Evolutionary conservation across 257 asterid species (phyloP).

Genomic region (Ophiorrhiza pumila): DNA sequence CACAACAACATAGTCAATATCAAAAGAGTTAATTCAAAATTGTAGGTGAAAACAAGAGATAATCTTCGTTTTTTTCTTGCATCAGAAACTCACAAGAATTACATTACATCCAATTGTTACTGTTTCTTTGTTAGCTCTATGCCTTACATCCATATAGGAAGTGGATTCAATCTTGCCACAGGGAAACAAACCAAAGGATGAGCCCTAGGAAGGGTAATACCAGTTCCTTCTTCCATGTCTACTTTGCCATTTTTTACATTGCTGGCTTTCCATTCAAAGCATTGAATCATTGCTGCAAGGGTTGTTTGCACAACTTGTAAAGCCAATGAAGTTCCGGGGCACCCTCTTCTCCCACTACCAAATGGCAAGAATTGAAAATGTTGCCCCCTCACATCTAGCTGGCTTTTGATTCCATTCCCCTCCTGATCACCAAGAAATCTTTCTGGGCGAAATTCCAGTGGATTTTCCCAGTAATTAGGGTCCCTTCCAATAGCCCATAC

Average conservation of each 20-base stretch:
- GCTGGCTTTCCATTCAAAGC: constrained; percentile 57
- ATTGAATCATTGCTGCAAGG: constrained; percentile 65
- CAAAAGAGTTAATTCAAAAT: not conserved
- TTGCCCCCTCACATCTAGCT: constrained; percentile 74
- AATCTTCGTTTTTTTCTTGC: too few species aligned
- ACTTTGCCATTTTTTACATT: constrained; percentile 25
- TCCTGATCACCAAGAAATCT: constrained; percentile 44
- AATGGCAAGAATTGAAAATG: constrained; percentile 63
- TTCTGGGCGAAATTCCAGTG: constrained; percentile 62
- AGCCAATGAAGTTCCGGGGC: constrained; percentile 75
- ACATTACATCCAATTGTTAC: too few species aligned
- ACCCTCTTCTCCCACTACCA: constrained; percentile 69
- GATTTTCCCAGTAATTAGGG: constrained; percentile 55
- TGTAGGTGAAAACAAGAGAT: not conserved
- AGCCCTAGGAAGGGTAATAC: constrained; percentile 59
- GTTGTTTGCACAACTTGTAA: constrained; percentile 58
- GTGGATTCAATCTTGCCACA: constrained; percentile 32
- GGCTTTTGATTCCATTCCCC: constrained; percentile 23
- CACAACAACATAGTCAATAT: not conserved
- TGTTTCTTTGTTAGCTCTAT: too few species aligned
- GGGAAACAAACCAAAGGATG: constrained; percentile 54
- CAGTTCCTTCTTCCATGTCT: constrained; percentile 64
- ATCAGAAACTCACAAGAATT: too few species aligned
- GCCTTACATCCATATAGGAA: constrained; percentile 8
- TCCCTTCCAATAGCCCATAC: constrained; percentile 74